Evolutionary conservation across 1,284 basidiomycete species (phyloP), one percentile per base, ranked within the genome.

Genomic region (Irpex lacteus): DNA sequence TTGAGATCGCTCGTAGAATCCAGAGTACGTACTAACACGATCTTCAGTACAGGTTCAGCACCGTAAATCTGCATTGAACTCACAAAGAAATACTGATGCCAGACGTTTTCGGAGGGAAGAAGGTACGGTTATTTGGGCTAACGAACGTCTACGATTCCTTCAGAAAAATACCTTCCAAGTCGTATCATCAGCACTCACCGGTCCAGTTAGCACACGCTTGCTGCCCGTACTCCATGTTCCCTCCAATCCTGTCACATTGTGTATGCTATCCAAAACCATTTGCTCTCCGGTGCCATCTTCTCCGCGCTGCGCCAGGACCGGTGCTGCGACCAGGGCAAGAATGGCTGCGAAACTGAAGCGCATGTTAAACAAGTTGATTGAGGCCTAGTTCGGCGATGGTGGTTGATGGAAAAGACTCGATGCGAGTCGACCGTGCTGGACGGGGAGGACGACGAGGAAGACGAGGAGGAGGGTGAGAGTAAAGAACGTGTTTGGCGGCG

Each of bases 61-160:
- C n/a, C 15, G 44, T 11, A 4, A 63, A 21, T 11, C 15, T 50
- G 40, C 36, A 49, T 18, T 9, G 13, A 2, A 83, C 92, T 76
- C 71, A 95, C 94, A 98, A 97, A 18, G 94, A 93, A 75, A 86
- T 94, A 4, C 91, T 89, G 21, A 96, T 83, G 49, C 96, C 96
- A 5, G 94, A 92, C 37, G 87, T 94, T 62, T 74, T 73, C 2
- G 96, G 95, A 73, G 95, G 95, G 54, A 65, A 87, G 78, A 98
- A 98, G 2, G 89, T 82, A 77, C 82, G 78, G 70, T 94, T 92
- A 56, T 85, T 82, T 1, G 96, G 95, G 73, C 90, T 87, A 53
- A 91, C 94, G 74, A 96, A 97, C 64, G 82, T 81, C 95, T 96
- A 70, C 13, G 18, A 19, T 47, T 9, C 9, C 34, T 44, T 66